Evolutionary conservation across 1,284 basidiomycete genomes (phyloP).

Genomic region (Vanrija humicola): DNA sequence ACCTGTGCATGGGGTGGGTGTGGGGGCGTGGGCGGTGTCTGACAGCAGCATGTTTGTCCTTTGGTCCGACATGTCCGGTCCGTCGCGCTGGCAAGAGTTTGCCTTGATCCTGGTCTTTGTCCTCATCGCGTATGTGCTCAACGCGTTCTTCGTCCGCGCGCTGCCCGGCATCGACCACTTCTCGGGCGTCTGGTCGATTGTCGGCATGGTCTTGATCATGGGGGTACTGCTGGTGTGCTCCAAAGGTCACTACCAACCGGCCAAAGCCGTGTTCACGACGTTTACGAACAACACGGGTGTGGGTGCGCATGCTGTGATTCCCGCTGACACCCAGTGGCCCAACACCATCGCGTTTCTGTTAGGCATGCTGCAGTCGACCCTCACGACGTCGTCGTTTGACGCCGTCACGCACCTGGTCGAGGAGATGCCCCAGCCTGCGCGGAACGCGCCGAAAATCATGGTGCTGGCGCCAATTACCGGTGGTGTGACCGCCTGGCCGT

Average conservation of each 20-base stretch:
- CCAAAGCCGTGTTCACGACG: slow-evolving; percentile 39
- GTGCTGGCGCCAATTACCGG: slow-evolving; percentile 28
- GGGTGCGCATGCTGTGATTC: not conserved
- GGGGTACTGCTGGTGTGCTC: slow-evolving; percentile 8
- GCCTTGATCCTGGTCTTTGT: not conserved
- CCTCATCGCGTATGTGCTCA: not conserved
- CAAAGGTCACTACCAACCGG: slow-evolving; percentile 29
- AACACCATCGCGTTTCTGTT: slow-evolving; percentile 34
- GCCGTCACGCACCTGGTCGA: slow-evolving; percentile 39
- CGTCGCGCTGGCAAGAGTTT: not conserved
- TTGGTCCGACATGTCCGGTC: slow-evolving; percentile 5
- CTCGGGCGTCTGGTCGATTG: slow-evolving; percentile 27
- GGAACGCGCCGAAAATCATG: slow-evolving; percentile 34
- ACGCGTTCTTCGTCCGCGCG: not conserved
- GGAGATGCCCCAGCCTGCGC: slow-evolving; percentile 30
- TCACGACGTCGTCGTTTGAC: slow-evolving; percentile 9
- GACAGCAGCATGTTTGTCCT: slow-evolving; percentile 33
- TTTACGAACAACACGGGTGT: slow-evolving; percentile 26
- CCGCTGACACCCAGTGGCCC: not conserved
- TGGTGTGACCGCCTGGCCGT: slow-evolving; percentile 26
- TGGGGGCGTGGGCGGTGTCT: too few species aligned
- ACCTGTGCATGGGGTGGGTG: too few species aligned
- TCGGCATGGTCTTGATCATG: slow-evolving; percentile 39
- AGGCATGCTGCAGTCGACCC: slow-evolving; percentile 33
- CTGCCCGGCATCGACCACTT: not conserved